Conservation (phyloP, 768 basidiomycete genomes). For the Boletus patriciae region DNA sequence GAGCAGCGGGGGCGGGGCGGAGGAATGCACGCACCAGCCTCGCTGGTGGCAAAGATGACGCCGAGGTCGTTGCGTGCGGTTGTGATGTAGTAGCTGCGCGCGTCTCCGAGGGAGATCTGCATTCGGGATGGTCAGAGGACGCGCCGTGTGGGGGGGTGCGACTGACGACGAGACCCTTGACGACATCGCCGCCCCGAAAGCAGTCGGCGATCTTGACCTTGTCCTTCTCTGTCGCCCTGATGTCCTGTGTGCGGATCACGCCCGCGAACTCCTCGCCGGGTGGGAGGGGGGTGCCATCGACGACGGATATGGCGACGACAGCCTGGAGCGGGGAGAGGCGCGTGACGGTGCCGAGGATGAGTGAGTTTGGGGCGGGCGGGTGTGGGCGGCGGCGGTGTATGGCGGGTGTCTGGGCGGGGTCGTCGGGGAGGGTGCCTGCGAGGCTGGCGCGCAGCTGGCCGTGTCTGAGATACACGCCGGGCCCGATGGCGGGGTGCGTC, state of each 20-base stretch:
- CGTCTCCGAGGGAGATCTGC: constrained; percentile 89
- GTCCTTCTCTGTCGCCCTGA: constrained; percentile 88
- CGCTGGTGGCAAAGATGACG: constrained; percentile 87
- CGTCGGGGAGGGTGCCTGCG: constrained; percentile 54
- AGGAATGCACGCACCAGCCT: constrained; percentile 58
- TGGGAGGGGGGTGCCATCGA: constrained; percentile 82
- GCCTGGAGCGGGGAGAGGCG: constrained; percentile 85
- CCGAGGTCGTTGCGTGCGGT: constrained; percentile 90
- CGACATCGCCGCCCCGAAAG: constrained; percentile 89
- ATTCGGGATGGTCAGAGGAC: constrained; percentile 4
- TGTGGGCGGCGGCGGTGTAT: constrained; percentile 68
- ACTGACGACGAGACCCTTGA: constrained; percentile 81
- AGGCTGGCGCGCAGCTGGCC: constrained; percentile 68
- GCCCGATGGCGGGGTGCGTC: constrained; percentile 57
- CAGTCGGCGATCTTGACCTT: constrained; percentile 87
- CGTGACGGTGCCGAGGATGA: constrained; percentile 79
- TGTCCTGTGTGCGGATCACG: constrained; percentile 85
- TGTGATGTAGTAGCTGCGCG: constrained; percentile 88
- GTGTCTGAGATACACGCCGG: constrained; percentile 66
- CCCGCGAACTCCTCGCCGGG: constrained; percentile 87
- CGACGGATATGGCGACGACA: constrained; percentile 77
- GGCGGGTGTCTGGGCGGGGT: constrained; percentile 48
- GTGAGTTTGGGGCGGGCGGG: constrained; percentile 71
- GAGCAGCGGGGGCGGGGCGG: neutral
- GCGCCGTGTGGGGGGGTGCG: neutral